phyloP scores from a whole-genome alignment of 805 yeast genomes.

The Sungouiozyma ichnusensis region DNA sequence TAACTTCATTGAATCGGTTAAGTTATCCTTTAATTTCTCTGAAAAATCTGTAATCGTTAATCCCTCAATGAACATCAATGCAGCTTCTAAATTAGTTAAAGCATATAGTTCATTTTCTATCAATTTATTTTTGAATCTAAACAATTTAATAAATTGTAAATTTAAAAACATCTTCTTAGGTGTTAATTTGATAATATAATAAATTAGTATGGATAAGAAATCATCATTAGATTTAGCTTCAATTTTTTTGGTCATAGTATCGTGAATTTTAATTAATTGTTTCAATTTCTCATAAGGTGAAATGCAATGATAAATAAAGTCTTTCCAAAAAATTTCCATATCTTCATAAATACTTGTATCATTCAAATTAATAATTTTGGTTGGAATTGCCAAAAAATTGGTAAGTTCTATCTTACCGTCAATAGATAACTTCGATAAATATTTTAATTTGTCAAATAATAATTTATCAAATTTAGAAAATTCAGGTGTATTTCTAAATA shows the following conservation, averaged over 20 bases:
- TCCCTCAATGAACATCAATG: conserved; percentile 25
- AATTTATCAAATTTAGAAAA: conserved; percentile 21
- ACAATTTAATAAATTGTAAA: conserved; percentile 23
- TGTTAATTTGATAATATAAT: conserved; percentile 16
- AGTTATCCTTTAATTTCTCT: conserved; percentile 9
- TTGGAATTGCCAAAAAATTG: conserved; percentile 19
- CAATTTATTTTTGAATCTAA: conserved; percentile 25
- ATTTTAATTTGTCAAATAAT: conserved; percentile 16
- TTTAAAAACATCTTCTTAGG: conserved; percentile 21
- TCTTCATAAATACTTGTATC: conserved; percentile 6
- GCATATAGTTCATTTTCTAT: conserved; percentile 26
- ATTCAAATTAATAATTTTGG: conserved; percentile 4
- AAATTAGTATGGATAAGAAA: conserved; percentile 23
- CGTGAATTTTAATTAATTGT: conserved; percentile 20
- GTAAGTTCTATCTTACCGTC: conserved; percentile 17
- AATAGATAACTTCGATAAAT: conserved; percentile 12
- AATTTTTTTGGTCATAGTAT: conserved; percentile 14
- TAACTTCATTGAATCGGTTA: conserved; percentile 9
- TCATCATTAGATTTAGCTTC: conserved; percentile 26
- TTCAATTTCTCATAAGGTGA: conserved; percentile 25
- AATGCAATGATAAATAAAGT: conserved; percentile 15
- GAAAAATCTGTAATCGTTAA: conserved; percentile 19
- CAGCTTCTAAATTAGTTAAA: conserved; percentile 27
- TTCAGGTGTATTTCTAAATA: conserved; percentile 27
- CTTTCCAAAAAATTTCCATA: conserved; percentile 11